phyloP scores from a whole-genome alignment of 768 basidiomycete genomes.

The Tricholoma hemisulphureum region DNA sequence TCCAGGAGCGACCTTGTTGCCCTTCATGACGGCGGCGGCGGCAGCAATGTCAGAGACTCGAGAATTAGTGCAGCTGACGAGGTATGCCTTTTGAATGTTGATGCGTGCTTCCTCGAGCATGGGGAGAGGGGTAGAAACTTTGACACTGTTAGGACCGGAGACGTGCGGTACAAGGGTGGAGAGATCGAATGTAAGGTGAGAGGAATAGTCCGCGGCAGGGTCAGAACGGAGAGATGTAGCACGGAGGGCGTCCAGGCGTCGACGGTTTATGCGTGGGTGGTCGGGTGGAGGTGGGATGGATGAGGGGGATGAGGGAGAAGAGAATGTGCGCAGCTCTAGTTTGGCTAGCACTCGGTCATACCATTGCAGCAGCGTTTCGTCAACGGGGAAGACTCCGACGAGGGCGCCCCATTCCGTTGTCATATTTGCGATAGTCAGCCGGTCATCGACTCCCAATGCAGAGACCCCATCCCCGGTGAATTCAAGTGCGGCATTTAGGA shows the following conservation, averaged over 20 bases:
- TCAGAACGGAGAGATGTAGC: constrained; percentile 63
- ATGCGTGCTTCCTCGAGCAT: constrained; percentile 72
- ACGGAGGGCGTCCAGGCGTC: constrained; percentile 66
- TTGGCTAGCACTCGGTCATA: constrained; percentile 74
- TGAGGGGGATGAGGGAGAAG: constrained; percentile 41
- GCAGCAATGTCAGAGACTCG: constrained; percentile 92
- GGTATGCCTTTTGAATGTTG: constrained; percentile 93
- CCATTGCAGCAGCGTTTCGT: constrained; percentile 79
- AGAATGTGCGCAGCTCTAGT: constrained; percentile 75
- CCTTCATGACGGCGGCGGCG: constrained; percentile 86
- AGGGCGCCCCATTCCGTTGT: constrained; percentile 99
- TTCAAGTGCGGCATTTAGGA: constrained; percentile 94
- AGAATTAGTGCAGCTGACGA: constrained; percentile 97
- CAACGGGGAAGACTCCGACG: constrained; percentile 92
- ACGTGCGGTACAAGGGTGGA: constrained; percentile 93
- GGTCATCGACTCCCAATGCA: constrained; percentile 81
- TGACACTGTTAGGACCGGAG: constrained; percentile 97
- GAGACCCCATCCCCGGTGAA: constrained; percentile 88
- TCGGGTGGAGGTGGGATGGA: constrained; percentile 68
- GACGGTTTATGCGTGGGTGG: constrained; percentile 84
- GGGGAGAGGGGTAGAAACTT: constrained; percentile 91
- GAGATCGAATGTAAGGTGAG: constrained; percentile 88
- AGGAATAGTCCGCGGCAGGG: constrained; percentile 73
- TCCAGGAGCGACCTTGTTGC: constrained; percentile 75
- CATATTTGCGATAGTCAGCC: constrained; percentile 98